Evolutionary conservation across 2,329 filamentous ascomycete species (phyloP), one percentile per base, ranked within the genome.

Genomic region (Cercospora sesami): DNA sequence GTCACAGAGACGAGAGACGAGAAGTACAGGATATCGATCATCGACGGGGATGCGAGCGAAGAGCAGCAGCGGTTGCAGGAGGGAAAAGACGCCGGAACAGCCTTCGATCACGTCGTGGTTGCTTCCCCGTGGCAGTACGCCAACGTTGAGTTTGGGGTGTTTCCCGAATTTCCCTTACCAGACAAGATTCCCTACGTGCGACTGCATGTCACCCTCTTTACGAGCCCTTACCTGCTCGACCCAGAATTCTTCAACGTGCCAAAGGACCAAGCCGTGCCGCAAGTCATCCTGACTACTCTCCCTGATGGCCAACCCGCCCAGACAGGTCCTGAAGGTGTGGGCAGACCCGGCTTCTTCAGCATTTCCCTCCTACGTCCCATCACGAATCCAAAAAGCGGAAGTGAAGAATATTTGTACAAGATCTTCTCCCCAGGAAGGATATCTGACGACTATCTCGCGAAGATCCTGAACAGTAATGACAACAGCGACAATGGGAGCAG

Each of bases 141-240:
- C 10, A 60, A 68, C 59, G 45, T 68, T 21, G 58, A 59, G 2
- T 28, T 64, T 14, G 16, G 7, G 42, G 31, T 60, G 26, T 18
- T 23, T 26, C n/a, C 57, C 64, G 83, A 86, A 33, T 64, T 64
- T 16, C 51, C 10, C 28, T 79, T 81, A 4, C 93, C 96, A 1
- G 91, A 95, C 72, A 79, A 86, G 57, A 89, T 97, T n/a, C 91
- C 92, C 0, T 99, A 97, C 78, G 91, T 93, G 2, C 86, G 87
- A 59, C 85, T 98, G 0, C 90, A 98, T 75, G 94, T 97, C 63
- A 98, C 94, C 0, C 86, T 98, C 0, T 94, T 99, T 75, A 85
- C 94, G 0, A 92, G 93, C 0, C 89, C 92, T 0, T 87, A 89
- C 73, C 84, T 81, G n/a, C 85, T 96, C n/a, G 89, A 87, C 21